A percentile compares a stretch with the other conserved stretches of the same genome.
These are phyloP conservation scores for Aethionema arabicum DNA, from an alignment of 345 rosid species.

Conservation along the genomic window DNA sequence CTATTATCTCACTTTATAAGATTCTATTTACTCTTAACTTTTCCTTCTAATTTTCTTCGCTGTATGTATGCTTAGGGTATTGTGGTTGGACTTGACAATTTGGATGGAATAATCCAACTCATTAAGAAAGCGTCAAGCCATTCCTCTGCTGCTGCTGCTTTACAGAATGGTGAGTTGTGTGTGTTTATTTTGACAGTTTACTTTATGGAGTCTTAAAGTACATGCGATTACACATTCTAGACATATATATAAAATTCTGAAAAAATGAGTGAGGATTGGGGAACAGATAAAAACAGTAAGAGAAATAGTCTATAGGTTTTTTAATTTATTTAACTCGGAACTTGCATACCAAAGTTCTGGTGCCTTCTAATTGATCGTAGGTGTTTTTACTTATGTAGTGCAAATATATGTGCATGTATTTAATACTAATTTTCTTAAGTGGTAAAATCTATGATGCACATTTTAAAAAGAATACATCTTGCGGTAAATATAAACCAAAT, in stretches of 20 bases:
- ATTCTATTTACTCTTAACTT: background rate
- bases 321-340: no score
- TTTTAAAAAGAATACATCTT: constrained; percentile 22
- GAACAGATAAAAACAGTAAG: background rate
- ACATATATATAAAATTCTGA: background rate
- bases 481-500: constrained; percentile 7
- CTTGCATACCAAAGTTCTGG: no score
- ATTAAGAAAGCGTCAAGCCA: constrained; percentile 65
- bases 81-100: constrained; percentile 76
- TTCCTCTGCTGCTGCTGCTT: constrained; percentile 64
- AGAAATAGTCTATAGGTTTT: background rate
- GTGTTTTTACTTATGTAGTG: no score
- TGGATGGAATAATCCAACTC: constrained; percentile 64
- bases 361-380: no score
- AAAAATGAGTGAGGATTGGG: constrained; percentile 9
- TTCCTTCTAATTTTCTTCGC: constrained; percentile 20
- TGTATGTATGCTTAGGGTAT: constrained; percentile 57
- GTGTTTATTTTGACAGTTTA: constrained; percentile 11
- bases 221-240: constrained; percentile 2
- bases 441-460: constrained; percentile 17
- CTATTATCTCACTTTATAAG: constrained; percentile 14
- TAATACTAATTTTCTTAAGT: constrained; percentile 2
- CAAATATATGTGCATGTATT: no score
- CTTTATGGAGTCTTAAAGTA: background rate
- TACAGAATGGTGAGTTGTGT: constrained; percentile 52